These are phyloP conservation scores for Trifolium dubium DNA, from an alignment of 306 rosid species.

Conservation along the genomic window DNA sequence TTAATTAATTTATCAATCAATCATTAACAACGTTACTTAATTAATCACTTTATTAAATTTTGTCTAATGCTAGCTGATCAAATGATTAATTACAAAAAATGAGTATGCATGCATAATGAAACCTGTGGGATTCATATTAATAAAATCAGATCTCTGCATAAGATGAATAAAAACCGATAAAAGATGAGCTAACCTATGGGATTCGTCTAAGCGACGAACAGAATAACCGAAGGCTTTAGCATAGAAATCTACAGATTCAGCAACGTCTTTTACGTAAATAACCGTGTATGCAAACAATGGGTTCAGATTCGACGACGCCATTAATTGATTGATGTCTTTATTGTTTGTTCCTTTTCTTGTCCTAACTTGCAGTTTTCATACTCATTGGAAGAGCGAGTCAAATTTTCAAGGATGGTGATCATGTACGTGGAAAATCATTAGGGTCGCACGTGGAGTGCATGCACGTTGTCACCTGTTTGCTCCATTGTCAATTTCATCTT, in stretches of 20 bases:
- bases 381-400: neutral
- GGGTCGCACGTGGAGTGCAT: neutral
- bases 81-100: no score
- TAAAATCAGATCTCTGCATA: no score
- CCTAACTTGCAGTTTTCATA: neutral
- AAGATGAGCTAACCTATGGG: constrained; percentile 74
- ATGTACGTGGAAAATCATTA: neutral
- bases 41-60: no score
- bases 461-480: neutral
- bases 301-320: constrained; percentile 56
- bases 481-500: no score
- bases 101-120: no score
- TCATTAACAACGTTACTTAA: no score
- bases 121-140: constrained; percentile 74
- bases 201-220: constrained; percentile 80
- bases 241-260: constrained; percentile 68
- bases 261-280: constrained; percentile 72
- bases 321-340: neutral
- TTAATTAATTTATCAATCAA: neutral
- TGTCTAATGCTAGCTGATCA: no score
- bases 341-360: neutral
- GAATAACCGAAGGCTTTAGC: constrained; percentile 71
- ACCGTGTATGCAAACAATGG: constrained; percentile 72
- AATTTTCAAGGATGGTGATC: neutral
- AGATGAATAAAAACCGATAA: no score